phyloP scores from a whole-genome alignment of 345 rosid genomes.

The Crucihimalaya himalaica region DNA sequence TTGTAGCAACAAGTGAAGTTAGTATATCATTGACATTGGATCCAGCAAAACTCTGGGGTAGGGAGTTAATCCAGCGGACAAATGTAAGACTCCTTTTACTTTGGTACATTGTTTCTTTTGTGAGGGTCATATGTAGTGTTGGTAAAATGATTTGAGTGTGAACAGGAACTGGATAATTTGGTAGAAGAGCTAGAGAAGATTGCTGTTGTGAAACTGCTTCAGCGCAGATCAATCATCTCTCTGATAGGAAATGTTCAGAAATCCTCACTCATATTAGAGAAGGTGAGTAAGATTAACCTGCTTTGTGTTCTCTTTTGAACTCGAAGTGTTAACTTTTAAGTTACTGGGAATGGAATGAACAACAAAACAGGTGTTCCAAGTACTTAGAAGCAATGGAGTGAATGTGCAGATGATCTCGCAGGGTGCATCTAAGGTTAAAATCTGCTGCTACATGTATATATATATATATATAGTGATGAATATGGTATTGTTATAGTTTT shows the following conservation, averaged over 20 bases:
- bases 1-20: conserved; percentile 98
- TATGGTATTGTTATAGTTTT: background rate
- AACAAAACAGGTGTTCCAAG: conserved; percentile 63
- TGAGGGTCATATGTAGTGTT: background rate
- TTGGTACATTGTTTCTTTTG: background rate
- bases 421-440: conserved; percentile 90
- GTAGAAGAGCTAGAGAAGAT: conserved; percentile 96
- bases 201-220: conserved; percentile 82
- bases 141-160: conserved; percentile 18
- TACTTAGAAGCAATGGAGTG: conserved; percentile 75
- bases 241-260: conserved; percentile 87
- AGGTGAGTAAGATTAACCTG: conserved; percentile 47
- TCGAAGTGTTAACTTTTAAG: background rate
- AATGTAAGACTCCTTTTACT: conserved; percentile 37
- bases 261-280: conserved; percentile 86
- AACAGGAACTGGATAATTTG: conserved; percentile 88
- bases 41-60: conserved; percentile 90
- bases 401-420: conserved; percentile 97
- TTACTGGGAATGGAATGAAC: conserved; percentile 1
- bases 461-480: background rate
- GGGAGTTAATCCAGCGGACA: conserved; percentile 87
- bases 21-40: conserved; percentile 90
- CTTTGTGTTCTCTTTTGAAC: conserved; percentile 1
- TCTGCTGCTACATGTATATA: background rate
- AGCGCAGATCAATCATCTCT: conserved; percentile 82